phyloP scores from a whole-genome alignment of 352 stramenopile species.

The Pythium brassicae region DNA sequence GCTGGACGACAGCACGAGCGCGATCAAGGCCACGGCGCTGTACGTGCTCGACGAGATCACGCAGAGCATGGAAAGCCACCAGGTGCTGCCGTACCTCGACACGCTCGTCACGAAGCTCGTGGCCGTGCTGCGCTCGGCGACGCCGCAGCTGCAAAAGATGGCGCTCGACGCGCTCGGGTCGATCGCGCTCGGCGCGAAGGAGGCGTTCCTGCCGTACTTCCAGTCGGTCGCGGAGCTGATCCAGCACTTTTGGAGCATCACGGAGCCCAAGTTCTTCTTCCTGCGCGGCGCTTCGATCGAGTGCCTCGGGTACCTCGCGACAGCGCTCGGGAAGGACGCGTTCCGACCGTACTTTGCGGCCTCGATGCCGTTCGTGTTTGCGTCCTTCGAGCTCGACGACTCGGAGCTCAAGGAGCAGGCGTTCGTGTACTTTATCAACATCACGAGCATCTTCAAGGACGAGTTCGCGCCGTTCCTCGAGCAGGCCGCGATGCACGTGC shows the following conservation, averaged over 20 bases:
- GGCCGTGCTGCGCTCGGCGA: slow-evolving; percentile 88
- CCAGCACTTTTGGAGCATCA: slow-evolving; percentile 88
- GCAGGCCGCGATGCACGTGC: slow-evolving; percentile 60
- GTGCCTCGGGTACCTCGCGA: slow-evolving; percentile 97
- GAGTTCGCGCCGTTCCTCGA: slow-evolving; percentile 95
- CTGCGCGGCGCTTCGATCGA: slow-evolving; percentile 95
- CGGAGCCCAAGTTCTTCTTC: slow-evolving; percentile 91
- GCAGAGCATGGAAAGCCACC: slow-evolving; percentile 95
- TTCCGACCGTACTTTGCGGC: slow-evolving; percentile 94
- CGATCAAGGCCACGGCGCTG: slow-evolving; percentile 94
- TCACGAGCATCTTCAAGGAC: slow-evolving; percentile 97
- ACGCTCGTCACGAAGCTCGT: slow-evolving; percentile 96
- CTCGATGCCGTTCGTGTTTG: slow-evolving; percentile 94
- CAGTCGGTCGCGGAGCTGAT: slow-evolving; percentile 81
- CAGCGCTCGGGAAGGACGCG: slow-evolving; percentile 92
- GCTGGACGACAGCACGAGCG: slow-evolving; percentile 91
- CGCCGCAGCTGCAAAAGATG: slow-evolving; percentile 96
- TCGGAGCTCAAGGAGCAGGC: slow-evolving; percentile 97
- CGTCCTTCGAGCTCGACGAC: slow-evolving; percentile 91
- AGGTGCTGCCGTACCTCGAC: slow-evolving; percentile 93
- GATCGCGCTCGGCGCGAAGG: slow-evolving; percentile 95
- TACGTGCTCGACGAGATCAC: slow-evolving; percentile 99
- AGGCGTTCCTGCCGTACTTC: slow-evolving; percentile 97
- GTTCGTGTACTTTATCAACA: slow-evolving; percentile 98
- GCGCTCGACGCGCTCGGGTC: slow-evolving; percentile 94